Conservation (phyloP, 2,329 filamentous ascomycete genomes). For the Monilinia polystroma region DNA sequence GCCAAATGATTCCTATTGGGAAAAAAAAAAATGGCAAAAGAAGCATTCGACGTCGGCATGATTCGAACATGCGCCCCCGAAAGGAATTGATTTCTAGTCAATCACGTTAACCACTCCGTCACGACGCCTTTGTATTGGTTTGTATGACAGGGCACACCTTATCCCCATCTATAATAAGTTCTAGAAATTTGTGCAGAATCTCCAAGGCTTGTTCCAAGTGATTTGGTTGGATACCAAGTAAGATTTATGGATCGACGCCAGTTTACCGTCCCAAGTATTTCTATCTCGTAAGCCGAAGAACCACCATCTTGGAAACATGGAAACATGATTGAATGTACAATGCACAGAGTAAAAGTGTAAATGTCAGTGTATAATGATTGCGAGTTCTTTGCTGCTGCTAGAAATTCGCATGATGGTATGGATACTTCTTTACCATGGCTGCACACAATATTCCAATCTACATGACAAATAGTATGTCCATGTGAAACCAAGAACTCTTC, state of each 20-base stretch:
- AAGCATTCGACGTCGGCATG: constrained; percentile 2
- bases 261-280: neutral
- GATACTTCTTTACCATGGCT: neutral
- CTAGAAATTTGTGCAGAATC: fast-evolving
- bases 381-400: neutral
- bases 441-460: no score
- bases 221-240: constrained; percentile 6
- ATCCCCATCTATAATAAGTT: fast-evolving
- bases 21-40: neutral
- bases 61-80: constrained; percentile 18
- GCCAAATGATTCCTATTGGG: no score
- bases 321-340: no score
- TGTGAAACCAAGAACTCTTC: no score
- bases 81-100: constrained; percentile 18
- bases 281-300: neutral
- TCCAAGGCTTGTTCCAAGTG: neutral
- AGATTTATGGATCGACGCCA: constrained; percentile 12
- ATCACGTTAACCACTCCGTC: constrained; percentile 14
- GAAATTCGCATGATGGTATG: neutral
- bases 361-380: neutral
- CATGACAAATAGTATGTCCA: no score
- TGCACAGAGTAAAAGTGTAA: no score
- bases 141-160: fast-evolving
- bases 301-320: neutral
- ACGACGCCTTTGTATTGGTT: neutral